These are phyloP conservation scores for Leishmania arabica DNA, from an alignment of 208 protist species.

Conservation along the genomic window DNA sequence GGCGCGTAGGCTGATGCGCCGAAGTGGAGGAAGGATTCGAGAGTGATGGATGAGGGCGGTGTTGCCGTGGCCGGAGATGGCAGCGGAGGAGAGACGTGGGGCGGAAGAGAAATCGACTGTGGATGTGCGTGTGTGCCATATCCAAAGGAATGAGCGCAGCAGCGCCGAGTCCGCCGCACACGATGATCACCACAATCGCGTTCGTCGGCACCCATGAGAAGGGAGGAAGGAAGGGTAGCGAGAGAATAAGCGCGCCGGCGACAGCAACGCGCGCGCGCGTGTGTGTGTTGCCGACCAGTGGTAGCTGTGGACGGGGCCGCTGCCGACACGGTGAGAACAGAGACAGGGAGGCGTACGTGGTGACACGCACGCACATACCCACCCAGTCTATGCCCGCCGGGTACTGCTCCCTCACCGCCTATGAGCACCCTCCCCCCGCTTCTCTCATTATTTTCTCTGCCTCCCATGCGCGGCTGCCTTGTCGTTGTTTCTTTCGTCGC, in stretches of 20 bases:
- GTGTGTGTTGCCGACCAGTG: too few species aligned
- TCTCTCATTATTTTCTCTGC: background rate
- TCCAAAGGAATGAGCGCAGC: background rate
- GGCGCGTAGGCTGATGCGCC: background rate
- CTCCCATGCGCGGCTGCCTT: background rate
- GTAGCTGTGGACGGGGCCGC: background rate
- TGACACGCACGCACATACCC: background rate
- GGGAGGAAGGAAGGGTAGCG: background rate
- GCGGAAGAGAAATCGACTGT: background rate
- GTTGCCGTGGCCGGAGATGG: background rate
- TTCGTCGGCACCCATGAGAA: background rate
- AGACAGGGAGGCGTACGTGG: background rate
- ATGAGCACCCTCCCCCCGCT: background rate
- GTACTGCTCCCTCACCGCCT: background rate
- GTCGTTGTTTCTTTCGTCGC: constrained; percentile 15
- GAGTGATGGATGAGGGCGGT: background rate
- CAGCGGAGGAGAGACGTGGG: background rate
- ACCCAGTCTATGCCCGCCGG: background rate
- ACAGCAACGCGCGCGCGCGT: background rate
- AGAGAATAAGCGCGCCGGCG: background rate
- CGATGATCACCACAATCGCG: background rate
- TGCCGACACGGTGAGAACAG: background rate
- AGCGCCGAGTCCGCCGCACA: background rate
- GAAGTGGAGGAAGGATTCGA: background rate
- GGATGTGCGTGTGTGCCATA: background rate